phyloP scores from a whole-genome alignment of 352 stramenopile genomes.

The Peronosclerospora sorghi region DNA sequence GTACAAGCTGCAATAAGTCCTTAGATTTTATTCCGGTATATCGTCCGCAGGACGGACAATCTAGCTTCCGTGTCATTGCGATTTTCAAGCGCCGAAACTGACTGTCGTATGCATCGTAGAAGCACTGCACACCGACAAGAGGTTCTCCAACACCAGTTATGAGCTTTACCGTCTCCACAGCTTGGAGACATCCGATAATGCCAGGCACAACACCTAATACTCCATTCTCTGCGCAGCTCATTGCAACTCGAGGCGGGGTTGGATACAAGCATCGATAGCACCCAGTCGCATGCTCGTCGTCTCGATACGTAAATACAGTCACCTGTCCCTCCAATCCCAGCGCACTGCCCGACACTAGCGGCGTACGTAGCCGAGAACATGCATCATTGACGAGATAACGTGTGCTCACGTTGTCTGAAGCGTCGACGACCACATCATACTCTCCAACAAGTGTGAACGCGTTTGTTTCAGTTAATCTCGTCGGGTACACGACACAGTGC shows the following conservation, averaged over 20 bases:
- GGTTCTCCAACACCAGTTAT: slow-evolving; percentile 52
- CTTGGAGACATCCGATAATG: slow-evolving; percentile 90
- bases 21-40: not conserved
- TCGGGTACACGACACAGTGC: slow-evolving; percentile 27
- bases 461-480: slow-evolving; percentile 68
- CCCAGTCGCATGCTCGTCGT: slow-evolving; percentile 18
- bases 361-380: slow-evolving; percentile 75
- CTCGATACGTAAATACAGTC: slow-evolving; percentile 88
- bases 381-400: slow-evolving; percentile 95
- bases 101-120: slow-evolving; percentile 73
- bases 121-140: slow-evolving; percentile 50
- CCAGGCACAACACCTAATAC: slow-evolving; percentile 93
- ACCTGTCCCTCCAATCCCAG: slow-evolving; percentile 95
- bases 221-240: slow-evolving; percentile 92
- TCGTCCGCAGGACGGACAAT: slow-evolving; percentile 30
- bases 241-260: slow-evolving; percentile 47
- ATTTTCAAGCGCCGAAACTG: slow-evolving; percentile 63
- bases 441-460: slow-evolving; percentile 55
- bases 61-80: slow-evolving; percentile 17
- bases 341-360: slow-evolving; percentile 91
- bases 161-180: slow-evolving; percentile 90
- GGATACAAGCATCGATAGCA: slow-evolving; percentile 98
- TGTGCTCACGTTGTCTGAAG: slow-evolving; percentile 92
- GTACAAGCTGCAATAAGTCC: slow-evolving; percentile 6
- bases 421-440: slow-evolving; percentile 91